Conservation (phyloP, 768 basidiomycete species). For the Lactarius pseudohatsudake region DNA sequence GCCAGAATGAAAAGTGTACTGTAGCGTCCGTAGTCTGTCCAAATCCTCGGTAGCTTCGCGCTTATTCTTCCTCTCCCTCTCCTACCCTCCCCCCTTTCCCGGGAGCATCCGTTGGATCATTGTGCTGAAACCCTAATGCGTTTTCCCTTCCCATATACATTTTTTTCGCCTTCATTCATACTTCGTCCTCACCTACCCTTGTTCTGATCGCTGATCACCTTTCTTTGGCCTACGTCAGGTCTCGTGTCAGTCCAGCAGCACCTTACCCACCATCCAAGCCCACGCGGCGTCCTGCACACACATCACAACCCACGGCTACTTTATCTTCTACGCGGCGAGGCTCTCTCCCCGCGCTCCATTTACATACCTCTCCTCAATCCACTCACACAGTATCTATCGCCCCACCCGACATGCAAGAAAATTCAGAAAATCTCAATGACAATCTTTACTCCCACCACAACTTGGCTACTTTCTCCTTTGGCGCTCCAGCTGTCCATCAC, state of each 20-base stretch:
- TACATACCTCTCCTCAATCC: constrained; percentile 30
- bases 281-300: constrained; percentile 27
- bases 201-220: constrained; percentile 20
- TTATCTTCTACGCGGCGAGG: constrained; percentile 33
- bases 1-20: background rate
- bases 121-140: constrained; percentile 7
- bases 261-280: constrained; percentile 31
- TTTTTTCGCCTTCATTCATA: constrained; percentile 4
- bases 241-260: constrained; percentile 23
- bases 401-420: constrained; percentile 29
- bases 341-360: constrained; percentile 35
- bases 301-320: constrained; percentile 30
- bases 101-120: constrained; percentile 1
- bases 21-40: constrained; percentile 3
- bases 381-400: constrained; percentile 26
- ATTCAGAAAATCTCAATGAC: constrained; percentile 27
- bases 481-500: constrained; percentile 36
- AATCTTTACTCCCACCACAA: constrained; percentile 38
- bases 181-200: background rate
- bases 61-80: constrained; percentile 13
- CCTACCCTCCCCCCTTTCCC: background rate
- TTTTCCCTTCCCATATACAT: constrained; percentile 1
- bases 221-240: constrained; percentile 13
- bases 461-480: constrained; percentile 46
- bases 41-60: constrained; percentile 25